phyloP scores from a whole-genome alignment of 148 eudicot species.

The Arctostaphylos glauca region DNA sequence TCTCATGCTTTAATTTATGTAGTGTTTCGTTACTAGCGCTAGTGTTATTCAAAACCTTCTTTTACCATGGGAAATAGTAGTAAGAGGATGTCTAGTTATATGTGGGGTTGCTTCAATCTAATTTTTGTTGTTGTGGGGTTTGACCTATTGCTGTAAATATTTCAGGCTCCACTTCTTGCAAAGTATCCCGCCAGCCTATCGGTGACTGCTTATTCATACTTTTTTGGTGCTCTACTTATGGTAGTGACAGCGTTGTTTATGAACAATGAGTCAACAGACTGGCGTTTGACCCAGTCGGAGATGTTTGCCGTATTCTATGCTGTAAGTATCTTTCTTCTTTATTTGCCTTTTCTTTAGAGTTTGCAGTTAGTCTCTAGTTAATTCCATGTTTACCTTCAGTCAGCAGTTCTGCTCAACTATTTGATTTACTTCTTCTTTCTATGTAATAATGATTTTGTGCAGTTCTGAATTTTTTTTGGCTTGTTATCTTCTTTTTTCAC shows the following conservation, averaged over 20 bases:
- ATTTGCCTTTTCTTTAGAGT: neutral
- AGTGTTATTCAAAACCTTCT: neutral
- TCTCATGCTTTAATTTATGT: neutral
- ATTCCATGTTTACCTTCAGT: neutral
- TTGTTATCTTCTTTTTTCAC: no score
- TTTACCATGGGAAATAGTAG: neutral
- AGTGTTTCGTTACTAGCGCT: neutral
- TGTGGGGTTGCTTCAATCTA: neutral
- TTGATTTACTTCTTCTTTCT: neutral
- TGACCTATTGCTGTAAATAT: slow-evolving; percentile 21
- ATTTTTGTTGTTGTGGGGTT: neutral
- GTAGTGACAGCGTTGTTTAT: slow-evolving; percentile 49
- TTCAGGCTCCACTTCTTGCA: slow-evolving; percentile 82
- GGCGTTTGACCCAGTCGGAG: slow-evolving; percentile 74
- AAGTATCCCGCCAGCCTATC: slow-evolving; percentile 95
- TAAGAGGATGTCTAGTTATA: neutral
- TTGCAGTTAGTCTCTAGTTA: neutral
- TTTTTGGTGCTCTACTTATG: slow-evolving; percentile 74
- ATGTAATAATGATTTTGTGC: no score
- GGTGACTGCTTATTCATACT: slow-evolving; percentile 91
- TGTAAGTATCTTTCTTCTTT: slow-evolving; percentile 46
- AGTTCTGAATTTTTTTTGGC: neutral
- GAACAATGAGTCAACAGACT: slow-evolving; percentile 56
- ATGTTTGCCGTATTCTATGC: slow-evolving; percentile 74
- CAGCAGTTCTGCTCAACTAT: neutral